Evolutionary conservation across 73 alveolate species (phyloP).

Genomic region (Blepharisma japonicum): DNA sequence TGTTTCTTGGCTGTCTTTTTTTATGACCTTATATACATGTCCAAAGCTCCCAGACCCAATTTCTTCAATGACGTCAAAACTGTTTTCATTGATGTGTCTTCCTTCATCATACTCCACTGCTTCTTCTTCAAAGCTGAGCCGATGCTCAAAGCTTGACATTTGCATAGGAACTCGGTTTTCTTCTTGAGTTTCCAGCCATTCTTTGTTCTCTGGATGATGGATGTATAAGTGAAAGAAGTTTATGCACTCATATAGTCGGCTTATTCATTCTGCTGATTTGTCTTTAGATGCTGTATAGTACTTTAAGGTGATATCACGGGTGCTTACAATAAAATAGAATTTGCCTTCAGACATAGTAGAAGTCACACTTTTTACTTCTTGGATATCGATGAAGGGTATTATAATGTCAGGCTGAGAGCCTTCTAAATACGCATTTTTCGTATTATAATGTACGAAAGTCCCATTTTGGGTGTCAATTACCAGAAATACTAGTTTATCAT

Average conservation of each 20-base stretch:
- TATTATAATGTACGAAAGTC: conserved; percentile 6
- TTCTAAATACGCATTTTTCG: background rate
- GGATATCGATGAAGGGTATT: background rate
- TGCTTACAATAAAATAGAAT: background rate
- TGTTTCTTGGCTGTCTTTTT: conserved; percentile 23
- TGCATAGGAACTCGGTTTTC: no score
- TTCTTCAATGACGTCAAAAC: conserved; percentile 28
- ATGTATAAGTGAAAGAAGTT: background rate
- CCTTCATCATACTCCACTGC: background rate
- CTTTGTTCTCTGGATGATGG: background rate
- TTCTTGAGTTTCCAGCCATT: no score
- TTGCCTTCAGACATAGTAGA: background rate
- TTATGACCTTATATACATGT: conserved; percentile 31
- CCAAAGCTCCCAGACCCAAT: conserved; percentile 40
- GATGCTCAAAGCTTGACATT: no score
- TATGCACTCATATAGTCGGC: background rate
- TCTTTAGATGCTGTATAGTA: background rate
- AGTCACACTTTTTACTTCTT: conserved; percentile 11
- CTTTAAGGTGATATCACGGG: background rate
- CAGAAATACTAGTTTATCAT: background rate
- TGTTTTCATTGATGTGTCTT: background rate
- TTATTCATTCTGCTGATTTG: conserved; percentile 10
- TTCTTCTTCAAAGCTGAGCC: no score
- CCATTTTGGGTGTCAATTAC: conserved; percentile 14
- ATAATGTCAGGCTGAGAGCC: background rate